A percentile compares a stretch with the other conserved stretches of the same genome.
Conservation (phyloP, 192 early-diverging fungal species). For the Coemansia aciculifera region DNA sequence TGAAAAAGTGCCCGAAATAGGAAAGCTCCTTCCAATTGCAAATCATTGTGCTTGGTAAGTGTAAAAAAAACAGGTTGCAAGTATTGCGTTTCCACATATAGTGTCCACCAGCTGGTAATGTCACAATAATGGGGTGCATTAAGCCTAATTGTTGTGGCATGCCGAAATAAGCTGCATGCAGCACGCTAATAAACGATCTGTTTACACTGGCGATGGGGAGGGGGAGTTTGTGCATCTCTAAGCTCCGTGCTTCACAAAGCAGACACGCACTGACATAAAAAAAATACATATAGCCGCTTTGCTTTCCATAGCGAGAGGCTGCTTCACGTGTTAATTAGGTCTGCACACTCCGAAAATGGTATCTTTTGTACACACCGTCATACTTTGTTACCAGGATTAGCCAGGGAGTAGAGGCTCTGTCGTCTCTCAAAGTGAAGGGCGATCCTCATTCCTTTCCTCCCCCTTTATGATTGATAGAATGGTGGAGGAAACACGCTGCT, state of each 20-base stretch:
- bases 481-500: not conserved
- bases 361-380: not conserved
- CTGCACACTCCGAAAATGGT: not conserved
- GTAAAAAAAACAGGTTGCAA: not conserved
- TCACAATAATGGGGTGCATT: not conserved
- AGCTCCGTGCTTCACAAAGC: not conserved
- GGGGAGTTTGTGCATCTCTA: not conserved
- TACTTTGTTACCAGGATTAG: not conserved
- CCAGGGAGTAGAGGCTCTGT: not conserved
- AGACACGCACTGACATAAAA: not conserved
- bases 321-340: not conserved
- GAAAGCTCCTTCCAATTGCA: not conserved
- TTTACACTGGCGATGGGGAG: not conserved
- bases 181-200: not conserved
- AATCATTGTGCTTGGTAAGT: not conserved
- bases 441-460: not conserved
- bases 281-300: not conserved
- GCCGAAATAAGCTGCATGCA: not conserved
- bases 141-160: not conserved
- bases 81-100: not conserved
- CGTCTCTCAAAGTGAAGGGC: not conserved
- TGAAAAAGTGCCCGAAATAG: not conserved
- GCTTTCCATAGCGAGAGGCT: not conserved
- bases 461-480: not conserved
- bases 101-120: not conserved